These are phyloP conservation scores for Cryptosporidium sp. DNA, from an alignment of 169 alveolate species.

Conservation along the genomic window DNA sequence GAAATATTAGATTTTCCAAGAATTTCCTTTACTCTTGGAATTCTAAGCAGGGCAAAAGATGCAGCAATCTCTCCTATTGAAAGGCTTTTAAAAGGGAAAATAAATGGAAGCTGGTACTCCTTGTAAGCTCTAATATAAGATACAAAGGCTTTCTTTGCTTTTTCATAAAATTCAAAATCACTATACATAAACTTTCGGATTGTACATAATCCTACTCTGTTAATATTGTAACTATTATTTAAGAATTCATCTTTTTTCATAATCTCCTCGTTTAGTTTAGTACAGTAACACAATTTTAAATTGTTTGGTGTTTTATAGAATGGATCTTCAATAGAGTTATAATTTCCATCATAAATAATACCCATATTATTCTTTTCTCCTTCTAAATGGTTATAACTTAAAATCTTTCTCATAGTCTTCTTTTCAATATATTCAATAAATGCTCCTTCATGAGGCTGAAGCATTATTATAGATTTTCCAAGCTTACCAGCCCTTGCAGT, in stretches of 20 bases:
- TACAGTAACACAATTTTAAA: conserved; percentile 7
- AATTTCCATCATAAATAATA: neutral
- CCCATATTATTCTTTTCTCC: conserved; percentile 33
- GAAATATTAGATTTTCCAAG: conserved; percentile 84
- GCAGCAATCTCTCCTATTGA: conserved; percentile 92
- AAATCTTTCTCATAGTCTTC: conserved; percentile 81
- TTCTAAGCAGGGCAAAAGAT: conserved; percentile 87
- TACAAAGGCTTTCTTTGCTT: conserved; percentile 92
- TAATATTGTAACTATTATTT: conserved; percentile 1
- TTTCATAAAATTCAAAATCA: conserved; percentile 89
- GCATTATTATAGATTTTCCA: conserved; percentile 87
- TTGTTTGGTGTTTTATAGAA: conserved; percentile 26
- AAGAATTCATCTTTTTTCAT: conserved; percentile 54
- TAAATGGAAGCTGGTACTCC: conserved; percentile 89
- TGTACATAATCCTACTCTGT: conserved; percentile 5
- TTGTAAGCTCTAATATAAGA: conserved; percentile 92
- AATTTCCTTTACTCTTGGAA: conserved; percentile 94
- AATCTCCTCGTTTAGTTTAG: conserved; percentile 31
- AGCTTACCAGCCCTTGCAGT: conserved; percentile 91
- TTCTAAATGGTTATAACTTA: conserved; percentile 53
- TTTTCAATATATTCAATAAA: conserved; percentile 84
- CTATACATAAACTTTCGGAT: conserved; percentile 79
- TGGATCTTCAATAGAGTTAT: neutral
- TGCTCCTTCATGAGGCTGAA: conserved; percentile 85
- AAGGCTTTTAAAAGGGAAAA: conserved; percentile 86